Base-by-base conservation (phyloP, 169 alveolate genomes). In the Eimeria zaria region DNA sequence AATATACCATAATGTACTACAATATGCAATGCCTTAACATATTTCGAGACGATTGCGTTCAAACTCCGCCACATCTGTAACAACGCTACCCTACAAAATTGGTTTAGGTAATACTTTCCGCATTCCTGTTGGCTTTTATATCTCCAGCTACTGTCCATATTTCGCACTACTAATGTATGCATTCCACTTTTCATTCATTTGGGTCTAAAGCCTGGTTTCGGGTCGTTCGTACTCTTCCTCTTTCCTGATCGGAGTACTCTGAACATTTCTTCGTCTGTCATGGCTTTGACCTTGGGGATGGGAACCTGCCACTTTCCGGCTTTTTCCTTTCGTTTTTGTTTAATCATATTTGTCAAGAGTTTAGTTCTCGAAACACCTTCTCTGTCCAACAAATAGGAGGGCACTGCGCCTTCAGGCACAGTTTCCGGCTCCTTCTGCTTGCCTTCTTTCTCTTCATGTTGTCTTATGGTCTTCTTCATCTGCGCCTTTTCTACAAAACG, bases 261-360 rank as follows among this genome's bases (percentile, higher is more conserved):
- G 98, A 98, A 98, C 99, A 98, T 98, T 96, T 98, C 99, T 84
- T 98, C 99, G 90, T 98, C 99, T 2, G 98, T 98, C 98, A 98
- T 97, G 41, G 99, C 99, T 95, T 99, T 98, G 36, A 99, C 97
- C 97, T 99, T 99, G 5, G 99, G 99, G 55, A 99, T 98, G 20
- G 99, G 99, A 48, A 99, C 99, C 81, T 99, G 98, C 99, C 99
- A 99, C 97, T 99, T 99, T 27, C 99, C 99, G 39, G 99, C 99
- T 96, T 99, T 99, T 96, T 99, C 99, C 98, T 99, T 99, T 83
- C 99, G 97, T 97, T 99, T 99, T 97, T 99, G 99, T 97, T 99
- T 99, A 96, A 99, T 98, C 99, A 99, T 99, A 97, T 99, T 99
- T 41, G 99, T 98, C 94, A 99, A 97, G 18, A 99, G 97, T 97